Evolutionary conservation across 1,284 basidiomycete genomes (phyloP).

Genomic region (Thecaphora thlaspeos): DNA sequence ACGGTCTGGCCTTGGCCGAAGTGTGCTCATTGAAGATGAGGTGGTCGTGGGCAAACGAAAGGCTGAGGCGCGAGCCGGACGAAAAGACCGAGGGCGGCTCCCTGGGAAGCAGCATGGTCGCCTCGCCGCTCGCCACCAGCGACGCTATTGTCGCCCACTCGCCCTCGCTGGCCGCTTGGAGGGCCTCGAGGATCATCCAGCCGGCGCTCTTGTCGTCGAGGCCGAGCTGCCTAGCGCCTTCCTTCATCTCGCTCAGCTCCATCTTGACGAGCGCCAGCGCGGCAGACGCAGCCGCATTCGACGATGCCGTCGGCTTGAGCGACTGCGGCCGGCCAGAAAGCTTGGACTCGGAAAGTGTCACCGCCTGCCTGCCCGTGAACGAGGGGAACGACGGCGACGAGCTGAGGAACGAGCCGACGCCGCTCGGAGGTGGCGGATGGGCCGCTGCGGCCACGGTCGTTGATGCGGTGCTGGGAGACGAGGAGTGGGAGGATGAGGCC

Average conservation of each 20-base stretch:
- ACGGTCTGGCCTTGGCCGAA: background rate
- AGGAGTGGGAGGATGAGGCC: background rate
- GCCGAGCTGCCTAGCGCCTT: slow-evolving; percentile 14
- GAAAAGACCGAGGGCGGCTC: slow-evolving; percentile 61
- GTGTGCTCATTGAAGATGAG: slow-evolving; percentile 63
- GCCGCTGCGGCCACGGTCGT: background rate
- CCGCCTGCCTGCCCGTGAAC: slow-evolving; percentile 1
- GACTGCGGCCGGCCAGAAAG: too few relatives aligned
- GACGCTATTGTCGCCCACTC: slow-evolving; percentile 70
- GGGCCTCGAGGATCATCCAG: slow-evolving; percentile 64
- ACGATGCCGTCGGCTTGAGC: too few relatives aligned
- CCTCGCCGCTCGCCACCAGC: slow-evolving; percentile 70
- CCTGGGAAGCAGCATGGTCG: slow-evolving; percentile 73
- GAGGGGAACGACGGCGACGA: slow-evolving; percentile 14
- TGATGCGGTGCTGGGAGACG: background rate
- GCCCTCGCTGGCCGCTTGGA: slow-evolving; percentile 75
- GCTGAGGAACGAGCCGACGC: slow-evolving; percentile 6
- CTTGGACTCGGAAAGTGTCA: too few relatives aligned
- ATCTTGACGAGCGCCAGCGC: slow-evolving; percentile 5
- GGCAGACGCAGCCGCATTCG: too few relatives aligned
- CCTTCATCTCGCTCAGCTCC: slow-evolving; percentile 18
- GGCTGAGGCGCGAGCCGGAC: slow-evolving; percentile 25
- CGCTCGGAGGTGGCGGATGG: slow-evolving; percentile 4
- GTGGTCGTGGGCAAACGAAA: slow-evolving; percentile 63
- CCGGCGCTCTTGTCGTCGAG: slow-evolving; percentile 17